Percentiles rank a stretch among this genome's conserved stretches.
Evolutionary conservation across 306 rosid species (phyloP).

Genomic region (Ormosia semicastrata): DNA sequence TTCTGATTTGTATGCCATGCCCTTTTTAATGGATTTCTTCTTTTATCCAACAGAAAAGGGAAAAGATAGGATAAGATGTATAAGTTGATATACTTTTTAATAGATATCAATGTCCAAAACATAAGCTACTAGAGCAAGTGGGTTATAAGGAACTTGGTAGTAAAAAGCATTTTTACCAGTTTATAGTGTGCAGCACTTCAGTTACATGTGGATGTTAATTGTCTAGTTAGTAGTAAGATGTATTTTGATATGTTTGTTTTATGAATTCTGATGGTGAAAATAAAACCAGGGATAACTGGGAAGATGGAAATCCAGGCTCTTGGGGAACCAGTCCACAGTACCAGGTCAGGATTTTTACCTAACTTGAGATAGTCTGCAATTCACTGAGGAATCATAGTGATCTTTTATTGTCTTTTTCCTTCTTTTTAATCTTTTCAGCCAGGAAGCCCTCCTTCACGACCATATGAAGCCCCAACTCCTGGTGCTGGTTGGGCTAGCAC

Average conservation of each 20-base stretch:
- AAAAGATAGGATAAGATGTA: not conserved
- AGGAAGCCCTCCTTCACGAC: slow-evolving; percentile 93
- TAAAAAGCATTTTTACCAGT: not conserved
- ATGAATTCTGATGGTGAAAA: slow-evolving; percentile 33
- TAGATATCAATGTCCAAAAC: not conserved
- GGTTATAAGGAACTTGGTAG: not conserved
- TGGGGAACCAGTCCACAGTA: slow-evolving; percentile 96
- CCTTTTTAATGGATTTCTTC: not conserved
- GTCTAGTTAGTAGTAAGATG: not conserved
- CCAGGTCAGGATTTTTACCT: slow-evolving; percentile 56
- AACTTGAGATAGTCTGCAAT: slow-evolving; percentile 8
- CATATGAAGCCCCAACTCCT: slow-evolving; percentile 98
- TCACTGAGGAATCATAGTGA: not conserved
- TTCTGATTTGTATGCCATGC: not conserved
- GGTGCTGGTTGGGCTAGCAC: slow-evolving; percentile 98
- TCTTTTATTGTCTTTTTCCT: not conserved
- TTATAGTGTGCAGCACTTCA: not conserved
- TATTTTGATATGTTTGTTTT: not conserved
- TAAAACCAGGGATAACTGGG: slow-evolving; percentile 87
- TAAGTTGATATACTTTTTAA: not conserved
- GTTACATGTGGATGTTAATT: not conserved
- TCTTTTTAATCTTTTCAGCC: slow-evolving; percentile 52
- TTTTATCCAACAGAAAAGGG: not conserved
- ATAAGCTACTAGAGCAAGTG: not conserved
- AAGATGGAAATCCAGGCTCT: slow-evolving; percentile 96